phyloP scores from a whole-genome alignment of 2,329 filamentous ascomycete genomes.

The Thelonectria olida region DNA sequence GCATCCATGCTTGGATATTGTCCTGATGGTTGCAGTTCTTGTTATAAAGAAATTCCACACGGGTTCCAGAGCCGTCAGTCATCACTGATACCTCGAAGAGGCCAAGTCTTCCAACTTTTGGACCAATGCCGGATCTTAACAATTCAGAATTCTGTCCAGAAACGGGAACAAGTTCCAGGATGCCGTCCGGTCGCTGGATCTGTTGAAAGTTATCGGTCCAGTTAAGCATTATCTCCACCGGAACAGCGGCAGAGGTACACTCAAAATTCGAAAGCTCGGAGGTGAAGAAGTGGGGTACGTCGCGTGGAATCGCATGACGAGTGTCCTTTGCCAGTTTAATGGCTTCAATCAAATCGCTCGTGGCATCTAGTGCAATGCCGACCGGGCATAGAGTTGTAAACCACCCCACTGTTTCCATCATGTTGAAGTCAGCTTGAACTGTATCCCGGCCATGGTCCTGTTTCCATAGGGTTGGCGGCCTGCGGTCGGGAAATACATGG shows the following conservation, averaged over 20 bases:
- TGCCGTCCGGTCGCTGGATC: constrained; percentile 56
- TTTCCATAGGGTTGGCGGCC: constrained; percentile 62
- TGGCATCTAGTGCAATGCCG: constrained; percentile 51
- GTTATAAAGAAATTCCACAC: constrained; percentile 57
- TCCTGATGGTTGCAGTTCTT: constrained; percentile 51
- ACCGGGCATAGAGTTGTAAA: constrained; percentile 67
- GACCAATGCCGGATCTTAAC: constrained; percentile 54
- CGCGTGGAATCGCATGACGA: constrained; percentile 53
- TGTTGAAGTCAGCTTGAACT: constrained; percentile 57
- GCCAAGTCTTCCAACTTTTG: constrained; percentile 57
- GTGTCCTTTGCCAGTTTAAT: constrained; percentile 63
- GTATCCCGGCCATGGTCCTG: constrained; percentile 60
- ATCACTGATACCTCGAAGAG: constrained; percentile 60
- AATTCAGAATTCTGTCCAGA: constrained; percentile 51
- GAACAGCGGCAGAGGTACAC: constrained; percentile 50
- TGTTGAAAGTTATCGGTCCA: constrained; percentile 62
- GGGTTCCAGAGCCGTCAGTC: constrained; percentile 53
- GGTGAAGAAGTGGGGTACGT: constrained; percentile 60
- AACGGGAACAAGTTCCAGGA: constrained; percentile 58
- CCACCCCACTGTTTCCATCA: constrained; percentile 68
- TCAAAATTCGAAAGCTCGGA: constrained; percentile 51
- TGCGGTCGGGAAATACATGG: constrained; percentile 62
- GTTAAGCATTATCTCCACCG: constrained; percentile 68
- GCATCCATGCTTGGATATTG: constrained; percentile 57
- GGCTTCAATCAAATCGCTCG: constrained; percentile 60